These are phyloP conservation scores for Ceratocystis eucalypticola DNA, from an alignment of 2,329 filamentous ascomycete genomes.

Conservation along the genomic window DNA sequence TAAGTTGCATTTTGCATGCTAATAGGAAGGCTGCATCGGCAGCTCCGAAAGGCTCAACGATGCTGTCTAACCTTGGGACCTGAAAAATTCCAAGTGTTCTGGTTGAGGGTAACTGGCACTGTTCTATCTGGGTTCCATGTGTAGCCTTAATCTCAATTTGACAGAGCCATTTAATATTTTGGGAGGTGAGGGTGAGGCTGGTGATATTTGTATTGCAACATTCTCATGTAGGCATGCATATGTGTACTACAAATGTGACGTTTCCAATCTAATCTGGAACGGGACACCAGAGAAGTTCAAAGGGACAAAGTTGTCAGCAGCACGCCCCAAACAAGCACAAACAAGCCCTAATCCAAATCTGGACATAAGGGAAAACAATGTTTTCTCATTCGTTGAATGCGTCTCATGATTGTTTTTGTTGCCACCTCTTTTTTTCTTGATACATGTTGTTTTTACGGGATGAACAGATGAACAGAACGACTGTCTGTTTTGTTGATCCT, in stretches of 20 bases:
- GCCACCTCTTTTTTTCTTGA: neutral
- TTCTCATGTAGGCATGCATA: neutral
- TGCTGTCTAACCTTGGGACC: neutral
- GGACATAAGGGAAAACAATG: neutral
- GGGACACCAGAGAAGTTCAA: neutral
- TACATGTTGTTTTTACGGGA: neutral
- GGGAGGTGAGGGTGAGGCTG: neutral
- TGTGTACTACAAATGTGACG: slow-evolving; percentile 1
- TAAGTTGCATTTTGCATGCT: neutral
- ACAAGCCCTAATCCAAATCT: neutral
- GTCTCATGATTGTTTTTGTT: neutral
- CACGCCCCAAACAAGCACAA: neutral
- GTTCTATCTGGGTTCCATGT: neutral
- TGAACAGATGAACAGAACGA: slow-evolving; percentile 6
- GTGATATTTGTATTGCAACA: neutral
- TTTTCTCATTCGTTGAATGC: neutral
- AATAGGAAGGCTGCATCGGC: slow-evolving; percentile 10
- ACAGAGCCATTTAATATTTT: too few species aligned
- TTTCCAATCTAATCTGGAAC: neutral
- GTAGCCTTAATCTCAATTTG: neutral
- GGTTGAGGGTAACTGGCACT: neutral
- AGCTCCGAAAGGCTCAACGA: neutral
- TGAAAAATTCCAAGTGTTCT: neutral
- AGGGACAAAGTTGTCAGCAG: neutral
- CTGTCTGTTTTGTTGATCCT: neutral